These are phyloP conservation scores for Lodderomyces beijingensis DNA, from an alignment of 1,139 yeast species.

Conservation along the genomic window DNA sequence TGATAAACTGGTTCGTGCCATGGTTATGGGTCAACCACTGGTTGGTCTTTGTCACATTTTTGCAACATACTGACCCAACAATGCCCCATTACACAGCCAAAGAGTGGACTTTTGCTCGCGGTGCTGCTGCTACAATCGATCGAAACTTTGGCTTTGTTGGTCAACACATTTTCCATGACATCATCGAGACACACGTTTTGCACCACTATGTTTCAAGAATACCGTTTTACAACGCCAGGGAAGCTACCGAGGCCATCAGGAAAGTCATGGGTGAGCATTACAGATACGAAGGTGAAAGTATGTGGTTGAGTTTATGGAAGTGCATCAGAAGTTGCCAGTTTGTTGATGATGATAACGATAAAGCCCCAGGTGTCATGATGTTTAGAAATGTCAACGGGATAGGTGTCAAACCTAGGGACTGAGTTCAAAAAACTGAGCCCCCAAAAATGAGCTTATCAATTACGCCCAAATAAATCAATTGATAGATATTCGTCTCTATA, in stretches of 20 bases:
- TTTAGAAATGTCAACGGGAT: slow-evolving; percentile 51
- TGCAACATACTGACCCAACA: slow-evolving; percentile 79
- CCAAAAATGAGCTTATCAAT: slow-evolving; percentile 2
- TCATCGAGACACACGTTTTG: slow-evolving; percentile 83
- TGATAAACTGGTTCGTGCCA: slow-evolving; percentile 72
- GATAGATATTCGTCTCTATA: too few relatives aligned
- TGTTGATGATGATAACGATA: slow-evolving; percentile 63
- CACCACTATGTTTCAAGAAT: slow-evolving; percentile 84
- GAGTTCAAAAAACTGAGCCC: slow-evolving; percentile 4
- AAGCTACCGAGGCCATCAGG: slow-evolving; percentile 72
- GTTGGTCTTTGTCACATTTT: slow-evolving; percentile 80
- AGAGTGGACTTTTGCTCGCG: slow-evolving; percentile 84
- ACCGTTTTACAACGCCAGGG: slow-evolving; percentile 82
- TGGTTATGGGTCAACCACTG: slow-evolving; percentile 84
- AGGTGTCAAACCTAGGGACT: slow-evolving; percentile 43
- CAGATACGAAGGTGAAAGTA: slow-evolving; percentile 60
- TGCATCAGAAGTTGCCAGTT: slow-evolving; percentile 71
- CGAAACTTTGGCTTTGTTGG: slow-evolving; percentile 82
- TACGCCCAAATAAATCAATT: too few relatives aligned
- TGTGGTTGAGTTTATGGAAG: slow-evolving; percentile 72
- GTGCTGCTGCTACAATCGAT: slow-evolving; percentile 86
- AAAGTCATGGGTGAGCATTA: slow-evolving; percentile 83
- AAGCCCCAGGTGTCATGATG: slow-evolving; percentile 60
- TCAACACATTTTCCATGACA: slow-evolving; percentile 77
- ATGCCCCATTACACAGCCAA: slow-evolving; percentile 73